A percentile compares a stretch with the other conserved stretches of the same genome.
Conservation (phyloP, 768 basidiomycete species). For the Amanita phalloides region DNA sequence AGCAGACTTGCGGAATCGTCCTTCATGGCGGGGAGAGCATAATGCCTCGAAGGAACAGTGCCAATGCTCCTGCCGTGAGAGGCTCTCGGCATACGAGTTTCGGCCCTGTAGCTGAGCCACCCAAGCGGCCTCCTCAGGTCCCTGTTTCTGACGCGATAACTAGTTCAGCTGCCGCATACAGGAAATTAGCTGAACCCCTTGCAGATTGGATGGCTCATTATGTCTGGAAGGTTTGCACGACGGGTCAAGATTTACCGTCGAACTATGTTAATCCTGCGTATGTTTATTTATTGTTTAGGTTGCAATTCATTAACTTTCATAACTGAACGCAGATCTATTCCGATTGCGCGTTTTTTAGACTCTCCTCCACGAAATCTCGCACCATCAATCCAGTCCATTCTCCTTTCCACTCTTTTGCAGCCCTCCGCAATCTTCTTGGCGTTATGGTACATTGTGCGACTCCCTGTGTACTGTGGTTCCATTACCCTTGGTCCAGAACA, state of each 20-base stretch:
- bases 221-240: constrained; percentile 76
- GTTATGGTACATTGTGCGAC: constrained; percentile 72
- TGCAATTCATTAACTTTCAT: constrained; percentile 2
- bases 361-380: constrained; percentile 44
- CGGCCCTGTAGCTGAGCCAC: constrained; percentile 18
- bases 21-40: constrained; percentile 3
- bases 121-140: constrained; percentile 13
- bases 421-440: constrained; percentile 73
- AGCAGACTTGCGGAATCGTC: neutral
- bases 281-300: constrained; percentile 18
- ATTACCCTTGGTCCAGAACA: constrained; percentile 38
- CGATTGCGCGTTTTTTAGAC: constrained; percentile 28
- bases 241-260: constrained; percentile 49
- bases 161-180: constrained; percentile 45
- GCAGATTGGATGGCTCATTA: constrained; percentile 73
- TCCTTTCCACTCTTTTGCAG: constrained; percentile 72
- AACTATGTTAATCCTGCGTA: constrained; percentile 46
- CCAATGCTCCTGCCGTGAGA: constrained; percentile 9
- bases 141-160: constrained; percentile 21
- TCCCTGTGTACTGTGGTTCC: constrained; percentile 59
- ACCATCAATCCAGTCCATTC: constrained; percentile 55
- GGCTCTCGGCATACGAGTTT: constrained; percentile 11
- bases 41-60: constrained; percentile 9
- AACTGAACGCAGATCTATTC: constrained; percentile 16
- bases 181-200: constrained; percentile 65